Conservation (phyloP, 2,329 filamentous ascomycete genomes). For the Lithohypha guttulata region DNA sequence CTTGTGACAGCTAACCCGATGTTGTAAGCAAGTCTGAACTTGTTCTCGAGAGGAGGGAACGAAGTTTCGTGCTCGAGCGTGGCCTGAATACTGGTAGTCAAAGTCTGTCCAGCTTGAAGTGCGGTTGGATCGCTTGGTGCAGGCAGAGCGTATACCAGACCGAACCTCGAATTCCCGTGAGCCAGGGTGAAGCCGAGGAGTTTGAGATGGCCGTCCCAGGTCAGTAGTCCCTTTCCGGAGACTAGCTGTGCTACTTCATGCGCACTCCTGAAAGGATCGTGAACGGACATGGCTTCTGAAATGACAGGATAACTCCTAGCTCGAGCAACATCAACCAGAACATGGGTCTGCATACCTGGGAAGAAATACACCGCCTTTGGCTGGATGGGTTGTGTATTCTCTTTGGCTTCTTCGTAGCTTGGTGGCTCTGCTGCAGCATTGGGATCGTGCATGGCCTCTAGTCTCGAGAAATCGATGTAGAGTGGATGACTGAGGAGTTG, state of each 20-base stretch:
- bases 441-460: slow-evolving; percentile 15
- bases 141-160: slow-evolving; percentile 21
- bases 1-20: slow-evolving; percentile 47
- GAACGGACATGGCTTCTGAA: not conserved
- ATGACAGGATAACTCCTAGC: slow-evolving; percentile 4
- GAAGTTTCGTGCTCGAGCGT: slow-evolving; percentile 28
- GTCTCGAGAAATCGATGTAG: slow-evolving; percentile 18
- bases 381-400: slow-evolving; percentile 12
- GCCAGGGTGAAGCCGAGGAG: slow-evolving; percentile 30
- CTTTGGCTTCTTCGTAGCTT: slow-evolving; percentile 17
- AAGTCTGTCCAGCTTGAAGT: slow-evolving; percentile 18
- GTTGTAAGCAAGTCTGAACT: slow-evolving; percentile 51
- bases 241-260: slow-evolving; percentile 7
- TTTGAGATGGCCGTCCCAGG: slow-evolving; percentile 26
- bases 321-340: slow-evolving; percentile 17
- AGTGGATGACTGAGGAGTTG: slow-evolving; percentile 15
- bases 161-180: slow-evolving; percentile 14
- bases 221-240: slow-evolving; percentile 11
- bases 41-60: slow-evolving; percentile 43
- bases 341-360: slow-evolving; percentile 13
- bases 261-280: slow-evolving; percentile 31
- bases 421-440: slow-evolving; percentile 18
- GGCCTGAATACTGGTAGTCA: slow-evolving; percentile 19
- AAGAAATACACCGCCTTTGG: slow-evolving; percentile 18
- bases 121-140: slow-evolving; percentile 15